These are phyloP conservation scores for Aspergillus avenaceus DNA, from an alignment of 495 filamentous ascomycete genomes.

Conservation along the genomic window DNA sequence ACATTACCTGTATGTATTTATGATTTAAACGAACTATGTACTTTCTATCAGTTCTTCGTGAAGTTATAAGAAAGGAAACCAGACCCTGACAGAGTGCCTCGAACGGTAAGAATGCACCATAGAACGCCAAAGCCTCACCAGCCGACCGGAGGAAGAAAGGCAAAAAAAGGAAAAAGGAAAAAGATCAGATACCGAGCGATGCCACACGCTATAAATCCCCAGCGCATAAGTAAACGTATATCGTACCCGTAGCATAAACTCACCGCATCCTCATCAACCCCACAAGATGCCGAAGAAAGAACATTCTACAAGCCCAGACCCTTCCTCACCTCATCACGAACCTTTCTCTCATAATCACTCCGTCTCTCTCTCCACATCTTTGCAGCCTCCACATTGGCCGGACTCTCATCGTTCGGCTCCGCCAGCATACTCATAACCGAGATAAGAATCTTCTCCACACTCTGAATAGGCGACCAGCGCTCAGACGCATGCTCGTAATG, in stretches of 20 bases:
- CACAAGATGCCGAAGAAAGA: not conserved
- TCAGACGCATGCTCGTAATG: constrained; percentile 97
- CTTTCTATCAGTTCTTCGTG: not conserved
- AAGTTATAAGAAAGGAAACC: not conserved
- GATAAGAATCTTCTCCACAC: constrained; percentile 96
- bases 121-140: not conserved
- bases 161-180: not conserved
- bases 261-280: not conserved
- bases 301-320: constrained; percentile 51
- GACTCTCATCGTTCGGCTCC: constrained; percentile 97
- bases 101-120: not conserved
- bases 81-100: not conserved
- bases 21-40: not conserved
- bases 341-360: constrained; percentile 78
- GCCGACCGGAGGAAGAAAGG: not conserved
- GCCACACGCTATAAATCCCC: not conserved
- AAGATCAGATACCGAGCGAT: not conserved
- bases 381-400: constrained; percentile 95
- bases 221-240: not conserved
- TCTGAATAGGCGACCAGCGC: constrained; percentile 94
- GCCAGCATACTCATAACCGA: constrained; percentile 98
- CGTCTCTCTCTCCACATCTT: constrained; percentile 96
- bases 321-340: constrained; percentile 73
- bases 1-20: not conserved
- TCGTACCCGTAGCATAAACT: not conserved